These are phyloP conservation scores for Chlamydomonas asymmetrica DNA, from an alignment of 139 green algal genomes.

Conservation along the genomic window DNA sequence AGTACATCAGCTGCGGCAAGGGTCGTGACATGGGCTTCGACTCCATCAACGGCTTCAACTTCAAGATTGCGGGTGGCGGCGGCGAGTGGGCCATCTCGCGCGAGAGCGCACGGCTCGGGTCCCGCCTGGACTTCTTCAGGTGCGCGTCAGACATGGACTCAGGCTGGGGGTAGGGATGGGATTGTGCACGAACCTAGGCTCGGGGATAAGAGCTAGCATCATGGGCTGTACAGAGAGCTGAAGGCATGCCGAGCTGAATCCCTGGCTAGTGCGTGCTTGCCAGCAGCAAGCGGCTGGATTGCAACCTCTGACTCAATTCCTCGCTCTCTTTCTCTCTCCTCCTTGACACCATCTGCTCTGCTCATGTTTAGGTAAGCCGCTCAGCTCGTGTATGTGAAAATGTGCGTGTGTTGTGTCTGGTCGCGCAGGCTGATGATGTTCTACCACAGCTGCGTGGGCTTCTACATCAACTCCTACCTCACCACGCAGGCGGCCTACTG, in stretches of 20 bases:
- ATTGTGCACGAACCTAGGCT: too few species aligned
- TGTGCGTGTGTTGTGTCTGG: too few species aligned
- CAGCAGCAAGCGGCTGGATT: too few species aligned
- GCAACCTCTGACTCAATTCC: too few species aligned
- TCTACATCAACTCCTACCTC: conserved; percentile 51
- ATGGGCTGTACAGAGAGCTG: too few species aligned
- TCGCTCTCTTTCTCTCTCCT: conserved; percentile 8
- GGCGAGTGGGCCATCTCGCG: conserved; percentile 83
- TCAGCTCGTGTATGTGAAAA: too few species aligned
- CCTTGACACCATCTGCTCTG: neutral
- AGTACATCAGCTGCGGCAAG: conserved; percentile 67
- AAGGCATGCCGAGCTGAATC: too few species aligned
- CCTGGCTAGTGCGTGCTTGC: too few species aligned
- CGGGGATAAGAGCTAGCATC: too few species aligned
- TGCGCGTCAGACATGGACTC: too few species aligned
- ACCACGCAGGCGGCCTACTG: conserved; percentile 42
- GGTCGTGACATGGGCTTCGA: conserved; percentile 94
- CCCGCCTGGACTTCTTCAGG: conserved; percentile 42
- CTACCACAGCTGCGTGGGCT: conserved; percentile 48
- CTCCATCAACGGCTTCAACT: conserved; percentile 90
- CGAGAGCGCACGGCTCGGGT: conserved; percentile 69
- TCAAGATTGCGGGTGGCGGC: conserved; percentile 78
- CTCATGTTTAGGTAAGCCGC: neutral
- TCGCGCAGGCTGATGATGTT: conserved; percentile 45
- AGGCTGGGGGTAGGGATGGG: too few species aligned